Conservation (phyloP, 2,329 filamentous ascomycete species). For the Phaeoacremonium minimum region DNA sequence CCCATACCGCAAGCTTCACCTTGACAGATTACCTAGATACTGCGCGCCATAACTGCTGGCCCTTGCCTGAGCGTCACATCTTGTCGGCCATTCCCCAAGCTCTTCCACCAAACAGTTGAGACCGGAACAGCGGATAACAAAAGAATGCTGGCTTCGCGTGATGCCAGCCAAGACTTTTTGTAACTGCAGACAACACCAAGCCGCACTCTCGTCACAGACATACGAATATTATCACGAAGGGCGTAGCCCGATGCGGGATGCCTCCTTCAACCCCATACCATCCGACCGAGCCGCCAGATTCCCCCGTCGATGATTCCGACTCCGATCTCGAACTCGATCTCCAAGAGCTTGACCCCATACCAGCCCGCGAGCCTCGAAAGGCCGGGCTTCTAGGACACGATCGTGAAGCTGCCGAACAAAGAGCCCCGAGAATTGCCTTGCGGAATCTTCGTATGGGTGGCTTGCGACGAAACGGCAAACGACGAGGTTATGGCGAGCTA, state of each 20-base stretch:
- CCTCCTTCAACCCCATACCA: slow-evolving; percentile 48
- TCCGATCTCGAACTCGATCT: slow-evolving; percentile 75
- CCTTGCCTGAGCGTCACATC: no score
- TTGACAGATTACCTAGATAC: no score
- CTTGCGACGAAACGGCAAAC: slow-evolving; percentile 51
- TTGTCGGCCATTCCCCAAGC: no score
- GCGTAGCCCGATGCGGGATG: slow-evolving; percentile 42
- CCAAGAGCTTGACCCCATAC: slow-evolving; percentile 69
- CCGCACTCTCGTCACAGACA: no score
- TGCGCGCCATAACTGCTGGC: no score
- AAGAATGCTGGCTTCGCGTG: no score
- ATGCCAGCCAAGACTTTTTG: no score
- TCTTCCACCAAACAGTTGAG: no score
- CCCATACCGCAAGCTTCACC: no score
- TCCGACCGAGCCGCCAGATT: slow-evolving; percentile 59
- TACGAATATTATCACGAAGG: no score
- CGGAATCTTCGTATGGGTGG: slow-evolving; percentile 66
- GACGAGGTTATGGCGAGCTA: slow-evolving; percentile 57
- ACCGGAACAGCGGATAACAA: no score
- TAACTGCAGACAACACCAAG: no score
- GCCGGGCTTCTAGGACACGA: slow-evolving; percentile 42
- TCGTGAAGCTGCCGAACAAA: slow-evolving; percentile 36
- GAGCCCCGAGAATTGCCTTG: slow-evolving; percentile 62
- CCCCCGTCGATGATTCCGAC: slow-evolving; percentile 65
- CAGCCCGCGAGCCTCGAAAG: slow-evolving; percentile 20